These are phyloP conservation scores for Ceratobasidium sp. DNA, from an alignment of 1,284 basidiomycete species.

Conservation along the genomic window DNA sequence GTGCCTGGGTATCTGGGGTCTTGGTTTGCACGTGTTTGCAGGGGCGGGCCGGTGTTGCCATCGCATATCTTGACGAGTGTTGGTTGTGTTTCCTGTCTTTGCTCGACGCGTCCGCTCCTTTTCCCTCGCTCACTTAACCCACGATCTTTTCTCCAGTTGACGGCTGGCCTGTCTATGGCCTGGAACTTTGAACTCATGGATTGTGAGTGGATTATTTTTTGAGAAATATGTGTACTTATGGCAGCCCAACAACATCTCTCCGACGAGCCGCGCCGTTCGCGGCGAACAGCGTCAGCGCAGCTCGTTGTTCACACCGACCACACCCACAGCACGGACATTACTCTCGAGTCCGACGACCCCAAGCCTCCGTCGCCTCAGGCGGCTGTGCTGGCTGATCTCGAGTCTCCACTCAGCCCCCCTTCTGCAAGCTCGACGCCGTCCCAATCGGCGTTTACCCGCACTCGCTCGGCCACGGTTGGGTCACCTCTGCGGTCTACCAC, in stretches of 20 bases:
- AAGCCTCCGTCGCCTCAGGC: conserved; percentile 36
- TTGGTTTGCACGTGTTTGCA: conserved; percentile 18
- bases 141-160: conserved; percentile 2
- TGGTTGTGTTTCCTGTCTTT: not conserved
- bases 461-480: conserved; percentile 34
- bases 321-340: conserved; percentile 41
- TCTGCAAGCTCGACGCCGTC: conserved; percentile 38
- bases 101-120: conserved; percentile 30
- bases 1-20: not conserved
- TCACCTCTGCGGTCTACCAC: conserved; percentile 29
- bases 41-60: not conserved
- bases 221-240: not conserved
- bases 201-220: conserved; percentile 45
- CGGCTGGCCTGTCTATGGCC: conserved; percentile 40
- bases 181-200: conserved; percentile 48
- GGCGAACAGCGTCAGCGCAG: conserved; percentile 31
- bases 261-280: conserved; percentile 34
- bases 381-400: conserved; percentile 27
- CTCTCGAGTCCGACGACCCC: conserved; percentile 40
- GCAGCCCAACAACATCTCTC: conserved; percentile 23
- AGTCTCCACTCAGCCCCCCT: conserved; percentile 38
- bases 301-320: conserved; percentile 28
- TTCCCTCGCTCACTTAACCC: conserved; percentile 23
- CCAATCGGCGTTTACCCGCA: conserved; percentile 40
- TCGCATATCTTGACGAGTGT: conserved; percentile 2